Base-by-base conservation (phyloP, 331 rosid genomes). In the Prunus yedoensis region DNA sequence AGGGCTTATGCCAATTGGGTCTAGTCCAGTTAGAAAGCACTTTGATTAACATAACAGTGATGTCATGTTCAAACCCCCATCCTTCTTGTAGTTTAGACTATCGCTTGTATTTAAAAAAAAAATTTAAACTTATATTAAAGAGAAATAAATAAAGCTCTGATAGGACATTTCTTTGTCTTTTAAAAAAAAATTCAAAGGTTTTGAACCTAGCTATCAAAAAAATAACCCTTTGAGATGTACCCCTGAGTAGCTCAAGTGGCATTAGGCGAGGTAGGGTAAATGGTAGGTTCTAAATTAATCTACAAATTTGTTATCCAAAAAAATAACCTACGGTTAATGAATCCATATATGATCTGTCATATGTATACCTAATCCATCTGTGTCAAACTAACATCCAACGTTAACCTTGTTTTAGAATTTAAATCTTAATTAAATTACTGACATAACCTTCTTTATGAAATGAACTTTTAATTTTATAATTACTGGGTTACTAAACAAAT, bases 1-100 rank as follows among this genome's bases (percentile, higher is more conserved):
- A 38, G 9, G 43, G 43, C 9, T 38, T 38, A 7, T 38, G 43
- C 9, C 9, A 6, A 6, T 7, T 5, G 2, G 2, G 43, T 38
- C 2, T 0, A 1, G 9, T 0, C 2, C 2, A 38, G 0, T 38
- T 2, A 0, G 0, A 38, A 38, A 38, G 43, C 0, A 0, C 0
- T 38, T 38, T 38, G 9, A 38, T 1, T 38, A 6, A 0, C 2
- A 38, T 0, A 38, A 2, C 2, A 7, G 8, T 38, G 43, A 7
- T 38, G 1, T 35, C 1, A 35, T 4, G 0, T 35, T 35, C 8
- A 1, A 35, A 35, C 8, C 0, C 0, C 0, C 8, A 35, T 35
- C 8, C 41, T 1, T 32, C 8, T 35, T 35, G 8, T 5, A 35
- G 1, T 35, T 35, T 35, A 35, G 8, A 35, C 8, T 5, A 35